Evolutionary conservation across 2,329 filamentous ascomycete species (phyloP), one percentile per base, ranked within the genome.

Genomic region (Fonsecaea pedrosoi): DNA sequence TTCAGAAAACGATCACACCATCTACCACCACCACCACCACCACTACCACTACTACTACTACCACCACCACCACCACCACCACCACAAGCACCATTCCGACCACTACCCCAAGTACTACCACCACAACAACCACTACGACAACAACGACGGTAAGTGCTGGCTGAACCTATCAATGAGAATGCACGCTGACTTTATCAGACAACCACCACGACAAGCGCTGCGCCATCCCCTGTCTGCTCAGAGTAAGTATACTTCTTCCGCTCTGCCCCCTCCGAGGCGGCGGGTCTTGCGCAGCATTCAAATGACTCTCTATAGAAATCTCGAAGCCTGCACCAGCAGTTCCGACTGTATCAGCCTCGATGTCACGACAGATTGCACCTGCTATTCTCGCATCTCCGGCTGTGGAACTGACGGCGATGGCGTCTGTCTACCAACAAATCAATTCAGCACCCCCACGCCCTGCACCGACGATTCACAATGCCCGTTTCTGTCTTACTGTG

Each of bases 11-110:
- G 3, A 54, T 54, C 5, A 54, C 48, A 25, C 18, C 48, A 18
- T 30, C 48, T 2, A 54, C 18, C 2, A 54, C 48, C 8, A 54
- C 48, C 12, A 53, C 48, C n/a, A n/a, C n/a, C n/a, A n/a, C n/a
- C 4, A 30, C 48, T 1, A 54, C 48, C 2, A 53, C 48, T 1
- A 53, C 48, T 1, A 53, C 48, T 1, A 53, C 48, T 1, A 53
- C 48, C 6, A 53, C 48, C 3, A 53, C 48, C 9, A 53, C 48
- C 5, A 53, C 48, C 1, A 53, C 48, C 9, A 53, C 48, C 9
- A 53, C 48, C 8, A 53, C 48, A 32, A 53, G 9, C 9, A 53
- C 48, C 12, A 54, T 54, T 54, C 48, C 18, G n/a, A 54, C 48
- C 12, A 54, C 48, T 25, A 54, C 48, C 10, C 48, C 48, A 50